Evolutionary conservation across 129 eudicot genomes (phyloP).

Genomic region (Arctium lappa): DNA sequence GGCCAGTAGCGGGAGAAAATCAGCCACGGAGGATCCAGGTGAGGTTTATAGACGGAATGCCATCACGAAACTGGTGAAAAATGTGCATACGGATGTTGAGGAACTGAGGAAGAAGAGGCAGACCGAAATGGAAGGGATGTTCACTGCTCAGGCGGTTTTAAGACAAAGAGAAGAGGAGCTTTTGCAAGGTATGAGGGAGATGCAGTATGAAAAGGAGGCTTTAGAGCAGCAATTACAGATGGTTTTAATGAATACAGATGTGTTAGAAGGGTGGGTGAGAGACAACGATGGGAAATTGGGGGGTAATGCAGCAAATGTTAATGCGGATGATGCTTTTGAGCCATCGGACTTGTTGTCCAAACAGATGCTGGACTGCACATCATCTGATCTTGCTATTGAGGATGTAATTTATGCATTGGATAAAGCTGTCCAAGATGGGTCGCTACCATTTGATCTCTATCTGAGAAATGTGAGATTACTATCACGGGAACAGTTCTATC

Average conservation of each 20-base stretch:
- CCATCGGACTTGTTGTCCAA: constrained; percentile 61
- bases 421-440: constrained; percentile 69
- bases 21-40: constrained; percentile 51
- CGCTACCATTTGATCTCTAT: constrained; percentile 68
- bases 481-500: constrained; percentile 75
- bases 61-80: constrained; percentile 62
- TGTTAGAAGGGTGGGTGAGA: constrained; percentile 82
- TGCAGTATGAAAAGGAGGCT: constrained; percentile 76
- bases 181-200: constrained; percentile 59
- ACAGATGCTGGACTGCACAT: constrained; percentile 69
- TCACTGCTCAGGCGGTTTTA: constrained; percentile 56
- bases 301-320: constrained; percentile 22
- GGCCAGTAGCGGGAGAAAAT: constrained; percentile 35
- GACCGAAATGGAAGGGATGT: constrained; percentile 79
- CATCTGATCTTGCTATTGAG: constrained; percentile 79
- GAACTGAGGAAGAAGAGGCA: constrained; percentile 68
- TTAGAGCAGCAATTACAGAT: constrained; percentile 80
- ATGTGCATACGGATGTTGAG: constrained; percentile 48
- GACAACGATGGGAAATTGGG: constrained; percentile 67
- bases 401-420: constrained; percentile 68
- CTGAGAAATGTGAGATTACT: constrained; percentile 73
- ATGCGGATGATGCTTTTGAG: constrained; percentile 59
- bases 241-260: constrained; percentile 75
- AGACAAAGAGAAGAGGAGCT: constrained; percentile 55
- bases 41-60: constrained; percentile 76